Evolutionary conservation across 1,284 basidiomycete species (phyloP), one percentile per base, ranked within the genome.

Genomic region (Cryptococcus sp.): DNA sequence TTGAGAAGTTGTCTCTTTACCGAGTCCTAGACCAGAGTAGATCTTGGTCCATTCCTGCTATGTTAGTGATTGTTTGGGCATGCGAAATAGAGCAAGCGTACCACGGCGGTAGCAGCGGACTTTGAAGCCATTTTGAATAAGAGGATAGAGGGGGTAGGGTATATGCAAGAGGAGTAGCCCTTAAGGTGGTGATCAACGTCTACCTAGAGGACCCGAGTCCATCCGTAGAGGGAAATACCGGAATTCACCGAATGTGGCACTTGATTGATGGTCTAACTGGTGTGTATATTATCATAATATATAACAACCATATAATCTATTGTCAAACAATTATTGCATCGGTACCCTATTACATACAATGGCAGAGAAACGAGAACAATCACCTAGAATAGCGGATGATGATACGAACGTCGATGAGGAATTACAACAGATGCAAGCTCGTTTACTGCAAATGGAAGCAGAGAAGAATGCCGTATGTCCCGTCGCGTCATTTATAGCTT

Each of bases 11-110:
- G 92, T 93, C 79, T 94, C 90, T 81, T 92, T 93, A 75, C 88
- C 90, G 65, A 97, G 84, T 65, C 91, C 91, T 49, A 96, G 84
- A 62, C 87, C 85, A 56, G 85, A 80, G 78, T 93, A 92, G 73
- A 97, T 85, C 75, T 90, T 88, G 74, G 88, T 79, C 79, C 92
- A 96, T 79, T 96, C 91, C 89, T 93, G 68, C 3, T 39, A 21
- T 39, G 37, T 28, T 46, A 48, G n/a, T 45, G 36, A 14, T n/a
- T 44, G 22, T 19, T 55, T 41, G 49, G 49, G 25, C 50, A 52
- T 56, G 34, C 44, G 46, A 22, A 21, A 18, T n/a, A 45, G 28
- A 18, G 36, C 34, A n/a, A 23, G 63, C 62, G 41, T 53, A 90
- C 88, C 69, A 91, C 67, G 48, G 62, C 83, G 75, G 85, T 85